phyloP scores from a whole-genome alignment of 805 yeast species.

The Wickerhamomyces tratensis region DNA sequence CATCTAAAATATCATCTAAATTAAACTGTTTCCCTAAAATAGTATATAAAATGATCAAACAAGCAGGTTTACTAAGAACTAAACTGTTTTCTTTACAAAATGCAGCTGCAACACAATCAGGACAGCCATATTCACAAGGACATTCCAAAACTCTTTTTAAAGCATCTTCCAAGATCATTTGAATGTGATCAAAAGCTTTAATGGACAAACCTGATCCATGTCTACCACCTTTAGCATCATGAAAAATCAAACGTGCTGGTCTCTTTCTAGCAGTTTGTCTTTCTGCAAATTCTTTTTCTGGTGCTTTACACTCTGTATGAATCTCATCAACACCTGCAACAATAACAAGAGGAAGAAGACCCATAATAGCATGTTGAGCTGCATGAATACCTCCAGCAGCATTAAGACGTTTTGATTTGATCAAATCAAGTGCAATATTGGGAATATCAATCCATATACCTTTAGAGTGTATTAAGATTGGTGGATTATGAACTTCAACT shows the following conservation, averaged over 20 bases:
- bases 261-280: conserved; percentile 63
- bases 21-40: conserved; percentile 48
- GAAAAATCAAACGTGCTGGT: conserved; percentile 81
- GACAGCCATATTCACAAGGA: conserved; percentile 58
- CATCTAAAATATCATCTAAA: conserved; percentile 40
- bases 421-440: conserved; percentile 42
- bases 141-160: conserved; percentile 53
- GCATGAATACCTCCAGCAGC: conserved; percentile 95
- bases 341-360: conserved; percentile 64
- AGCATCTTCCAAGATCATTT: conserved; percentile 53
- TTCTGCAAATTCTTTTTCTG: conserved; percentile 87
- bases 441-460: conserved; percentile 95
- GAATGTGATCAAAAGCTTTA: conserved; percentile 73
- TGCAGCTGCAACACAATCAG: conserved; percentile 77
- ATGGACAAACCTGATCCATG: conserved; percentile 73
- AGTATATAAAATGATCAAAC: conserved; percentile 53
- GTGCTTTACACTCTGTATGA: conserved; percentile 93
- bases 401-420: conserved; percentile 48
- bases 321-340: conserved; percentile 72
- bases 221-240: conserved; percentile 76
- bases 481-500: conserved; percentile 87
- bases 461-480: conserved; percentile 53
- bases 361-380: conserved; percentile 85
- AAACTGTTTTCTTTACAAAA: conserved; percentile 73
- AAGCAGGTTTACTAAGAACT: conserved; percentile 84